A percentile compares a stretch with the other conserved stretches of the same genome.
Evolutionary conservation across 1,284 basidiomycete genomes (phyloP).

Genomic region (Xerocomus minutiporus): DNA sequence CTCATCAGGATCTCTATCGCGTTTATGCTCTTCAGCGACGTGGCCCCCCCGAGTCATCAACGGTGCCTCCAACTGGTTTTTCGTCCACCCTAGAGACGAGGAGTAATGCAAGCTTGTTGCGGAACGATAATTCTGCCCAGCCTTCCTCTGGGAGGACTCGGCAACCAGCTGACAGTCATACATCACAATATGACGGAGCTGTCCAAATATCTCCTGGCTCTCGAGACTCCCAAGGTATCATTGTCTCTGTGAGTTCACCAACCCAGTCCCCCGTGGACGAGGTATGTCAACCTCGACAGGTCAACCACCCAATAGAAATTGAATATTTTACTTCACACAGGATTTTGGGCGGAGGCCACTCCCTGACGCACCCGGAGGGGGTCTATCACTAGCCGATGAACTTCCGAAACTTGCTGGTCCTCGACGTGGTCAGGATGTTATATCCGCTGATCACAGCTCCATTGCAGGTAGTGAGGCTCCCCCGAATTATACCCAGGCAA

Average conservation of each 20-base stretch:
- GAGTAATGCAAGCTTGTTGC: conserved; percentile 7
- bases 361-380: conserved; percentile 24
- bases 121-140: conserved; percentile 2
- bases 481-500: conserved; percentile 26
- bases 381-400: conserved; percentile 16
- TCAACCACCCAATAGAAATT: neutral
- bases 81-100: conserved; percentile 23
- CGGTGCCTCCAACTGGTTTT: conserved; percentile 7
- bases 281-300: conserved; percentile 9
- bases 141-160: conserved; percentile 2
- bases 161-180: conserved; percentile 6
- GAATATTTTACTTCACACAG: conserved; percentile 2
- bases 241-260: conserved; percentile 4
- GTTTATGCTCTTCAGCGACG: conserved; percentile 14
- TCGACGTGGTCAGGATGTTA: conserved; percentile 5
- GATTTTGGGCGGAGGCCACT: conserved; percentile 19
- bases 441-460: conserved; percentile 11
- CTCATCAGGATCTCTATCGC: conserved; percentile 13
- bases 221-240: conserved; percentile 13
- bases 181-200: neutral
- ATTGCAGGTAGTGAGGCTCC: conserved; percentile 16
- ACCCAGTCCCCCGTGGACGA: conserved; percentile 16
- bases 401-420: conserved; percentile 13
- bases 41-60: neutral
- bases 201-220: neutral